Base-by-base conservation (phyloP, 805 yeast genomes). In the Groenewaldozyma salmanticensis region DNA sequence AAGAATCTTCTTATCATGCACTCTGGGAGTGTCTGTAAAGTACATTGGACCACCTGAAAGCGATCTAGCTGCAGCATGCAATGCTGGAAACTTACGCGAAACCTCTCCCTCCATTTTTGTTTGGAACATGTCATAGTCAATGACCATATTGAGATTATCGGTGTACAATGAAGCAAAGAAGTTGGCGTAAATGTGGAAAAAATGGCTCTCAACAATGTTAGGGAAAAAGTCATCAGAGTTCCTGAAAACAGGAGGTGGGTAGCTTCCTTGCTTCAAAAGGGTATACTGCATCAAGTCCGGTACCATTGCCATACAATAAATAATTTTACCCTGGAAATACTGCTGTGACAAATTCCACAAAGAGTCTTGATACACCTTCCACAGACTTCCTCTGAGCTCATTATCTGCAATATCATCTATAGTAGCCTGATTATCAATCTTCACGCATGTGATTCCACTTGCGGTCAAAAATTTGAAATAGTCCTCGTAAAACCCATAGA, bases 171-270 rank as follows among this genome's bases (percentile, higher is more conserved):
- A 34, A 24, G 50, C 52, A 47, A 44, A 47, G 16, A 56, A 42
- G 43, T 56, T 56, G 38, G 52, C 44, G 37, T 50, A 57, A 11
- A 54, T 44, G 38, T 57, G 61, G 59, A 59, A 57, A 29, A 42
- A 47, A 35, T 57, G 61, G 27, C 57, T 51, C 3, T 46, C 35
- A 7, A 45, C 42, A 32, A 47, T 45, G 20, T 53, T 43, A 11
- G 61, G 61, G 47, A 55, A 57, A 34, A 54, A 57, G 35, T 57
- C 61, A 31, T 58, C 59, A 5, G 61, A 55, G 27, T 51, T 55
- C 13, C 61, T 45, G 16, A 58, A 38, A 7, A 50, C 48, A 2
- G 59, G 54, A 4, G 33, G 32, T 18, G 27, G 37, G 7, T 24
- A 9, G 7, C 11, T 24, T 9, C 11, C 13, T 9, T 24, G 11